These are phyloP conservation scores for Daldinia grandis DNA, from an alignment of 495 filamentous ascomycete genomes.

Conservation along the genomic window DNA sequence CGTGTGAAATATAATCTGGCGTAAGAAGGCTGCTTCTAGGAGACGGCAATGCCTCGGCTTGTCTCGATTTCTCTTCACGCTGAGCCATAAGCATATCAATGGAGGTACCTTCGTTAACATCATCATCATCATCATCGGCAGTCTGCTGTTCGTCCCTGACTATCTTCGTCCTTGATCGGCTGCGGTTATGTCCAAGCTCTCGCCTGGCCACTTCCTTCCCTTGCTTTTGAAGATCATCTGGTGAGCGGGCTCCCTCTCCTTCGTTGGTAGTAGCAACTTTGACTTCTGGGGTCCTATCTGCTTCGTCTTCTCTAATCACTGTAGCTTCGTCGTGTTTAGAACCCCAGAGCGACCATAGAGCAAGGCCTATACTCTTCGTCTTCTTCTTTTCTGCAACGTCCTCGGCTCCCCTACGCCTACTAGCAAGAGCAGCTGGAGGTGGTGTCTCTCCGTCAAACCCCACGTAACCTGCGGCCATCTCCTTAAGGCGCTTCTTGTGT, in stretches of 20 bases:
- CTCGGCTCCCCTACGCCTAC: conserved; percentile 64
- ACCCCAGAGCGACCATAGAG: conserved; percentile 84
- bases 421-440: conserved; percentile 83
- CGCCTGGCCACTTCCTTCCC: conserved; percentile 29
- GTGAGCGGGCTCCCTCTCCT: conserved; percentile 51
- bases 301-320: conserved; percentile 60
- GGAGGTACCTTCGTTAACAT: conserved; percentile 45
- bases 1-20: conserved; percentile 38
- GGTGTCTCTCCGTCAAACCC: conserved; percentile 77
- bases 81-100: conserved; percentile 46
- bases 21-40: conserved; percentile 25
- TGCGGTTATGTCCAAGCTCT: conserved; percentile 32
- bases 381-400: conserved; percentile 57
- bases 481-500: conserved; percentile 72
- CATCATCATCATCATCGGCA: conserved; percentile 17
- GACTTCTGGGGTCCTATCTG: conserved; percentile 42
- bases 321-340: conserved; percentile 85
- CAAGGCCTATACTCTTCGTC: conserved; percentile 75
- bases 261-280: conserved; percentile 41
- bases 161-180: conserved; percentile 48
- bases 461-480: conserved; percentile 74
- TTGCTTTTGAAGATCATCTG: conserved; percentile 48
- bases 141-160: conserved; percentile 56
- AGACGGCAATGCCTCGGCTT: conserved; percentile 18
- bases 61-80: conserved; percentile 34